phyloP scores from a whole-genome alignment of 2,329 filamentous ascomycete genomes.

The Volutella citrinella region DNA sequence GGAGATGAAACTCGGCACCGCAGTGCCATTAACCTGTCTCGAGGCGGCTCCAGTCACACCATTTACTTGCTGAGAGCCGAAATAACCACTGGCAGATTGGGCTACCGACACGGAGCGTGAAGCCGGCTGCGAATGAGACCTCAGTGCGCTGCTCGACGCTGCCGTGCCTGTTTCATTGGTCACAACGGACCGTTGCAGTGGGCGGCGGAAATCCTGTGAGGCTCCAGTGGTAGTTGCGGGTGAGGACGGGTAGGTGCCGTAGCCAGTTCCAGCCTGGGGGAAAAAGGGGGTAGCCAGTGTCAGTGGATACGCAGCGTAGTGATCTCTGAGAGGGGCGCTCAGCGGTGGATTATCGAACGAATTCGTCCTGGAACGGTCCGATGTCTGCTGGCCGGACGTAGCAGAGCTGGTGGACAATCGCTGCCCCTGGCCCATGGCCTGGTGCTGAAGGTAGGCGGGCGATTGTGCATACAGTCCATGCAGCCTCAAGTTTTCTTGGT shows the following conservation, averaged over 20 bases:
- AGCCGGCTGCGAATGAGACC: conserved; percentile 66
- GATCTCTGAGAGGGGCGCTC: conserved; percentile 55
- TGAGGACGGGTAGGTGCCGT: conserved; percentile 55
- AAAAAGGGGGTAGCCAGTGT: conserved; percentile 44
- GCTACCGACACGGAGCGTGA: conserved; percentile 41
- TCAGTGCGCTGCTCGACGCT: conserved; percentile 52
- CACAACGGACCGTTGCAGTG: conserved; percentile 52
- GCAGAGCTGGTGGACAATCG: conserved; percentile 24
- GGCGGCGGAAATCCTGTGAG: conserved; percentile 53
- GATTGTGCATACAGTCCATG: conserved; percentile 34
- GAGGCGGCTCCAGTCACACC: conserved; percentile 33
- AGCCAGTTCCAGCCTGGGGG: conserved; percentile 40
- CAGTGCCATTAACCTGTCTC: conserved; percentile 45
- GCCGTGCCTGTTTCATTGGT: conserved; percentile 46
- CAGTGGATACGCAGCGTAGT: conserved; percentile 50
- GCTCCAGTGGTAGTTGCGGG: conserved; percentile 44
- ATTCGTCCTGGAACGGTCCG: conserved; percentile 56
- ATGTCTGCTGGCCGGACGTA: conserved; percentile 28
- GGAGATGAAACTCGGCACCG: conserved; percentile 54
- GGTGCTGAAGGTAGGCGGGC: conserved; percentile 34
- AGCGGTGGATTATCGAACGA: conserved; percentile 62
- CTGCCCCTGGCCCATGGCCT: conserved; percentile 31
- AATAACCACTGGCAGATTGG: conserved; percentile 21
- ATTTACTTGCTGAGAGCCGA: conserved; percentile 33
- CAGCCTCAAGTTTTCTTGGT: conserved; percentile 34